Evolutionary conservation across 805 yeast species (phyloP).

Genomic region (Candida saitoana): DNA sequence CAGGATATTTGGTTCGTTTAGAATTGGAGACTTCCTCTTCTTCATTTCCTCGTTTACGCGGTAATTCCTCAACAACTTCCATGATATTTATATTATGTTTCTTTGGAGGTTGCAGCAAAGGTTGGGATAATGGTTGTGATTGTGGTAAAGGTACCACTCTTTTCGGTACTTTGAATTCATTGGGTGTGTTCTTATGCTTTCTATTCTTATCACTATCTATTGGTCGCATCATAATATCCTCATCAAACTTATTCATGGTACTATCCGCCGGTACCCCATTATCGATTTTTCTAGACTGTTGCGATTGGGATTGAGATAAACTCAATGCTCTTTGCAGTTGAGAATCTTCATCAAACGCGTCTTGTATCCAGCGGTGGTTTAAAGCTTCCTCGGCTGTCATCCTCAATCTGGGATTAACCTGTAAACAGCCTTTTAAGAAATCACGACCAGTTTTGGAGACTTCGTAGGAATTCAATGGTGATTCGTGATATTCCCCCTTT

Average conservation of each 20-base stretch:
- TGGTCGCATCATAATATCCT: conserved; percentile 42
- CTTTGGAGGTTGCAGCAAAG: conserved; percentile 8
- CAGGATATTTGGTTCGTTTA: conserved; percentile 7
- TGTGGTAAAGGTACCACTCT: conserved; percentile 42
- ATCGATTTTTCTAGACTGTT: conserved; percentile 48
- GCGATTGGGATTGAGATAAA: conserved; percentile 68
- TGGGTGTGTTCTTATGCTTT: conserved; percentile 15
- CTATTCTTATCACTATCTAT: conserved; percentile 26
- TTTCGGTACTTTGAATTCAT: conserved; percentile 41
- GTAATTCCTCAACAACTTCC: neutral
- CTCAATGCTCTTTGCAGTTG: conserved; percentile 43
- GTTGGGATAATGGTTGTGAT: conserved; percentile 25
- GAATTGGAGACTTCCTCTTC: conserved; percentile 8
- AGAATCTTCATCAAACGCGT: conserved; percentile 21
- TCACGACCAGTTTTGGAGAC: conserved; percentile 67
- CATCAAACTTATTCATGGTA: conserved; percentile 38
- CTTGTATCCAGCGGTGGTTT: conserved; percentile 74
- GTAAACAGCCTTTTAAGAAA: conserved; percentile 66
- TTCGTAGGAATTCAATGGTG: conserved; percentile 62
- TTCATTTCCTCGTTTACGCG: neutral
- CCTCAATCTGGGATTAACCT: conserved; percentile 71
- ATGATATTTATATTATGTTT: conserved; percentile 5
- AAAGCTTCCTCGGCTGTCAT: conserved; percentile 75
- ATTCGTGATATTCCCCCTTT: conserved; percentile 74
- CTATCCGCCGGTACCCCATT: conserved; percentile 32